A percentile compares a stretch with the other conserved stretches of the same genome.
Evolutionary conservation across 2,329 filamentous ascomycete species (phyloP).

Genomic region (Immersiporthe knoxdaviesiana): DNA sequence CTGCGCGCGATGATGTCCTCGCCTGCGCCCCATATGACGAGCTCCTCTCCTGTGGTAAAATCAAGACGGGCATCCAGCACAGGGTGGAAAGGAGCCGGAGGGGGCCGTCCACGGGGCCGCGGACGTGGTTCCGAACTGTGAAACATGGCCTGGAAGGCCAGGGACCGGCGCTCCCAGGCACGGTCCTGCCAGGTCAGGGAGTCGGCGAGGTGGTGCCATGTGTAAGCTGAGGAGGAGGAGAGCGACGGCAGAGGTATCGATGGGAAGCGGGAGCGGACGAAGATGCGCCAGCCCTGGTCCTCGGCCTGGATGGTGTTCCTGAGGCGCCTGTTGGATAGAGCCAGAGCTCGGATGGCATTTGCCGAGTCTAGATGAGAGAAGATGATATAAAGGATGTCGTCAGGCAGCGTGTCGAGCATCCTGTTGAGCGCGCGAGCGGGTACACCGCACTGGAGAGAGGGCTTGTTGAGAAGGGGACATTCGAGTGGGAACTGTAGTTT

Average conservation of each 20-base stretch:
- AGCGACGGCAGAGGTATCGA: slow-evolving; percentile 41
- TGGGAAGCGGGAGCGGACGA: slow-evolving; percentile 50
- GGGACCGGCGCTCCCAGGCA: slow-evolving; percentile 55
- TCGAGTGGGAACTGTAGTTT: background rate
- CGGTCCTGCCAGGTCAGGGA: slow-evolving; percentile 54
- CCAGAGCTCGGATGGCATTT: slow-evolving; percentile 49
- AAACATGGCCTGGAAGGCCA: slow-evolving; percentile 43
- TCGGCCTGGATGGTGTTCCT: slow-evolving; percentile 40
- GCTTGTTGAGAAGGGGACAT: background rate
- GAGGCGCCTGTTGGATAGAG: slow-evolving; percentile 44
- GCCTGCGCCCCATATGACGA: slow-evolving; percentile 55
- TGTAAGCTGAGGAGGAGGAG: slow-evolving; percentile 12
- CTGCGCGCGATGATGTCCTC: slow-evolving; percentile 53
- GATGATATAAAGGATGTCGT: slow-evolving; percentile 55
- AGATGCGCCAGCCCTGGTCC: slow-evolving; percentile 53
- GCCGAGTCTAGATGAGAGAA: slow-evolving; percentile 53
- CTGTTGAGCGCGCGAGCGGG: background rate
- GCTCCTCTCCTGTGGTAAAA: slow-evolving; percentile 45
- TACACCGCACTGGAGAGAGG: background rate
- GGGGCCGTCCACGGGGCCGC: slow-evolving; percentile 30
- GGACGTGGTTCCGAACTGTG: slow-evolving; percentile 33
- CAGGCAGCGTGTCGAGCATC: slow-evolving; percentile 42
- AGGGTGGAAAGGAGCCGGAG: slow-evolving; percentile 49
- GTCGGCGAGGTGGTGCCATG: slow-evolving; percentile 47
- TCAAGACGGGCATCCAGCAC: slow-evolving; percentile 51